Base-by-base conservation (phyloP, 352 stramenopile species). In the Globisporangium polare region DNA sequence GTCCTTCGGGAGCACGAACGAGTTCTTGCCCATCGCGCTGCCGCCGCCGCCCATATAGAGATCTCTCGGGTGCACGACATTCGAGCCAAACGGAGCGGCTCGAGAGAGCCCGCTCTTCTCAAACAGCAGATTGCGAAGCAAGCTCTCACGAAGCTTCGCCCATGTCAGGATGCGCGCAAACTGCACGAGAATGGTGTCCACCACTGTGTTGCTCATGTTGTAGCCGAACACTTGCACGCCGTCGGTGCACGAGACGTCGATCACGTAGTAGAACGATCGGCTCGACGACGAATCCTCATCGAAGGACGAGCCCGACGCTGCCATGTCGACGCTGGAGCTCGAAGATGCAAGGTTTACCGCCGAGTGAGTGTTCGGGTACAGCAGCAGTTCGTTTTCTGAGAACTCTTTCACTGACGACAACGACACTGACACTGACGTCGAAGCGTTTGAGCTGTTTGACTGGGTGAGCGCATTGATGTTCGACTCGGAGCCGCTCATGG, bases 201-300 rank as follows among this genome's bases (percentile, higher is more conserved):
- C 65, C 15, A 92, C 66, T 45, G 74, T 67, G 1, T 66, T 62
- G 43, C 83, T 90, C 74, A 92, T 82, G 56, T 94, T 94, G 71
- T 94, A 94, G 49, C 75, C 85, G 51, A 86, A 89, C 20, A 90
- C 64, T 0, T 68, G 67, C 26, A 94, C 45, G 0, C 85, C 85
- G 31, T 73, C 79, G n/a, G 52, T 71, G 8, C 72, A 71, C 0
- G 82, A 94, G 10, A 94, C 43, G 29, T 90, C 79, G 18, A 92
- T 58, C 29, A 91, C 65, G 53, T 90, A 92, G 49, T 90, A 94
- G 49, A 92, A 86, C 13, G 79, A 86, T 31, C 81, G 73, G n/a
- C 74, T 81, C 29, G 71, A 46, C 5, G 33, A 57, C 17, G 56
- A 61, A 15, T 58, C 54, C 1, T 17, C 43, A 22, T 66, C 53